Evolutionary conservation across 176 grass and related monocot genomes (phyloP).

Genomic region (Musa schizocarpa): DNA sequence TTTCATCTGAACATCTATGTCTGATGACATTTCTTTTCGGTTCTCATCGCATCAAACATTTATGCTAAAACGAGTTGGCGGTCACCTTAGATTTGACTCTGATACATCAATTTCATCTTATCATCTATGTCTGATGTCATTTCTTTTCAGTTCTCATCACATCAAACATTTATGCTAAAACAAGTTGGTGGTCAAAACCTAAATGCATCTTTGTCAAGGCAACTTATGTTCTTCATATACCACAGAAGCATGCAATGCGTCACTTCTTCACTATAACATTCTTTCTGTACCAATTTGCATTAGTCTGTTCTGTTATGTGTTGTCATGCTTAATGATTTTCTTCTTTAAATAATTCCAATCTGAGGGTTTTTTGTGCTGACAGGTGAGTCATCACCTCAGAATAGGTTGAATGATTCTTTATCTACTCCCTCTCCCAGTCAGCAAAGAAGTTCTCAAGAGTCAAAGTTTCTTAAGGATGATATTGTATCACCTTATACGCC

Average conservation of each 20-base stretch:
- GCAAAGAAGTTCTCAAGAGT: conserved; percentile 45
- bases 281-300: neutral
- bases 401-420: conserved; percentile 47
- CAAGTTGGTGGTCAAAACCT: neutral
- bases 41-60: neutral
- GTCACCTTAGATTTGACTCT: too few species aligned
- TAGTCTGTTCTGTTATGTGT: neutral
- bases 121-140: neutral
- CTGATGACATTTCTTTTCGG: neutral
- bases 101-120: too few species aligned
- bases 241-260: neutral
- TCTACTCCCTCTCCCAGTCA: conserved; percentile 35
- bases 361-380: conserved; percentile 20
- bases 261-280: neutral
- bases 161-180: neutral
- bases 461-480: conserved; percentile 54
- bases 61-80: neutral
- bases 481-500: conserved; percentile 49
- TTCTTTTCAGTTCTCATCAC: neutral
- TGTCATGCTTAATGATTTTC: neutral
- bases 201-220: neutral
- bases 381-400: conserved; percentile 45
- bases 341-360: neutral
- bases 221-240: neutral
- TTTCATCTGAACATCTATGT: neutral